phyloP scores from a whole-genome alignment of 441 rosid genomes.

The Mallotus repandus region DNA sequence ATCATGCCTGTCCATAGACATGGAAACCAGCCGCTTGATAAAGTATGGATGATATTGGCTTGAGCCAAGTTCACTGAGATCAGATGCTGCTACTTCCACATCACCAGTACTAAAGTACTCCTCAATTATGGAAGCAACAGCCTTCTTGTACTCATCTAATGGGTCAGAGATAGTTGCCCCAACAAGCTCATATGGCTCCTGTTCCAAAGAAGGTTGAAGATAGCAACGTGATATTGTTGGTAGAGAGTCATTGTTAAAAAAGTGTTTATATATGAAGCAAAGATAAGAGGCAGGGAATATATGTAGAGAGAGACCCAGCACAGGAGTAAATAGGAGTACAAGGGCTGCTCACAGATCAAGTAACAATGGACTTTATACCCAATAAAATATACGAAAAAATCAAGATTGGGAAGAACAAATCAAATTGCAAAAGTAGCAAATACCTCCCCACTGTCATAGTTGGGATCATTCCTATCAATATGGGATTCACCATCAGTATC shows the following conservation, averaged over 20 bases:
- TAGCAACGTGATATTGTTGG: not conserved
- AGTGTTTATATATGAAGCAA: not conserved
- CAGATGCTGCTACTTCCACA: constrained; percentile 86
- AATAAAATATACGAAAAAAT: not conserved
- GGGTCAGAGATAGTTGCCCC: constrained; percentile 89
- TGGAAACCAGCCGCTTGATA: constrained; percentile 88
- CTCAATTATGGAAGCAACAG: constrained; percentile 77
- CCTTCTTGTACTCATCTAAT: constrained; percentile 89
- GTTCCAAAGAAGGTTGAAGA: constrained; percentile 14
- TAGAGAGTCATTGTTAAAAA: not conserved
- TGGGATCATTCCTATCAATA: constrained; percentile 86
- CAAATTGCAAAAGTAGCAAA: constrained; percentile 12
- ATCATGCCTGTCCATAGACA: constrained; percentile 98
- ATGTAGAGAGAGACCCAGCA: not conserved
- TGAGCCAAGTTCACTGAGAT: constrained; percentile 91
- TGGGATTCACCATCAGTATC: constrained; percentile 69
- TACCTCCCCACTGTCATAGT: constrained; percentile 98
- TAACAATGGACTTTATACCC: not conserved
- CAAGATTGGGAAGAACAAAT: not conserved
- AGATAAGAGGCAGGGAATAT: not conserved
- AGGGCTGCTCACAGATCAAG: not conserved
- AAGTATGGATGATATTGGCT: constrained; percentile 89
- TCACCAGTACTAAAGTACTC: constrained; percentile 93
- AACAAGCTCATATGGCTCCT: constrained; percentile 92
- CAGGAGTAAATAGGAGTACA: not conserved